A percentile compares a stretch with the other conserved stretches of the same genome.
These are phyloP conservation scores for Scenedesmus sp. DNA, from an alignment of 163 green algal genomes.

Conservation along the genomic window DNA sequence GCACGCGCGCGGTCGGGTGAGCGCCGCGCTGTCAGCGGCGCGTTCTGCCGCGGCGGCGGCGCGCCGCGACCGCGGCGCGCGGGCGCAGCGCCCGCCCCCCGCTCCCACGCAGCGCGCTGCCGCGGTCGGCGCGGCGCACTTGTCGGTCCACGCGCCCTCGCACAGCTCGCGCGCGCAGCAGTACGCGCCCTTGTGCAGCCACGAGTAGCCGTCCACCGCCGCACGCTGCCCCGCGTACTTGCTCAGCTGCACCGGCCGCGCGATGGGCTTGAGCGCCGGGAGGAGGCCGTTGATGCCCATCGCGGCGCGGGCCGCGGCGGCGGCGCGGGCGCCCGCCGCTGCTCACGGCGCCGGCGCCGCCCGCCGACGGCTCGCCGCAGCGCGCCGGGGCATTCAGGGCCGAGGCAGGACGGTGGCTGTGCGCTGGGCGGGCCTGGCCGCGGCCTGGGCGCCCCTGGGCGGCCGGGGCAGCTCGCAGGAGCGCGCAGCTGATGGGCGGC, in stretches of 20 bases:
- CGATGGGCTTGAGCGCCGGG: constrained; percentile 82
- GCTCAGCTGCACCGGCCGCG: constrained; percentile 72
- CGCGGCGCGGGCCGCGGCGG: no score
- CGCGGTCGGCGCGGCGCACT: constrained; percentile 47
- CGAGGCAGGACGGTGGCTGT: no score
- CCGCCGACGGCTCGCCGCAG: no score
- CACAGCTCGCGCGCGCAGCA: constrained; percentile 90
- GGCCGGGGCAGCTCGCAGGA: no score
- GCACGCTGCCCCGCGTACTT: constrained; percentile 80
- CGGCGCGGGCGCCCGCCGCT: no score
- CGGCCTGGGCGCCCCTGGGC: no score
- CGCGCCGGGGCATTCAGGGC: no score
- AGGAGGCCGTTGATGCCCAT: constrained; percentile 93
- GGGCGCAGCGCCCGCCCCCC: not conserved
- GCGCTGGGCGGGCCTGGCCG: no score
- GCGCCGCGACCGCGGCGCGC: not conserved
- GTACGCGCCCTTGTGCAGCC: constrained; percentile 95
- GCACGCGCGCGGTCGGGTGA: no score
- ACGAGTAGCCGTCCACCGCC: constrained; percentile 94
- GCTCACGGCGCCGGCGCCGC: no score
- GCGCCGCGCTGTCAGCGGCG: no score
- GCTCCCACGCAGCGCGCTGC: not conserved
- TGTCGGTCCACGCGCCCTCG: constrained; percentile 78
- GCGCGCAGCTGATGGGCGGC: no score
- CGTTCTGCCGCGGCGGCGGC: not conserved